phyloP scores from a whole-genome alignment of 441 rosid species.

The Erodium chrysanthum region DNA sequence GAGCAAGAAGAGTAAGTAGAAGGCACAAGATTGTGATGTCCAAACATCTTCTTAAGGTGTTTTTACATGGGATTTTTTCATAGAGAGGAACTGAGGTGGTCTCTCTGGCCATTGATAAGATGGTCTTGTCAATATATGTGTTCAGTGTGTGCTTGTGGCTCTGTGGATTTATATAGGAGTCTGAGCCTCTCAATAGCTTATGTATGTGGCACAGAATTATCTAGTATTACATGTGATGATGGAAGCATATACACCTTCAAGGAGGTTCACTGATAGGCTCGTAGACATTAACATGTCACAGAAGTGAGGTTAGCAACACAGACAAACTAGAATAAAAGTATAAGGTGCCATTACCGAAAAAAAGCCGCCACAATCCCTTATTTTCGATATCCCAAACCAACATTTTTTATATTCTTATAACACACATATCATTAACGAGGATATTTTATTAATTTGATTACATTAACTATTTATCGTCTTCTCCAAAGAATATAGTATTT shows the following conservation, averaged over 20 bases:
- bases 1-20: conserved; percentile 33
- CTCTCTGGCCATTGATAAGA: conserved; percentile 16
- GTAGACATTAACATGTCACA: background rate
- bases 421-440: background rate
- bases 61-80: conserved; percentile 23
- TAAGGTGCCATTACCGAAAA: background rate
- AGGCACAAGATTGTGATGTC: conserved; percentile 36
- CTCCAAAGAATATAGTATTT: background rate
- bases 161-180: background rate
- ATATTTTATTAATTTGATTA: no score
- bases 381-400: background rate
- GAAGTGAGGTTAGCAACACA: background rate
- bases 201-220: background rate
- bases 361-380: background rate
- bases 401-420: background rate
- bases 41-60: conserved; percentile 28
- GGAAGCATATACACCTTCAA: background rate
- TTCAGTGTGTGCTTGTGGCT: background rate
- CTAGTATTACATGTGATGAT: background rate
- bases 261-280: background rate
- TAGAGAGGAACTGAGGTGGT: conserved; percentile 25
- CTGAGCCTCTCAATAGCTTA: background rate
- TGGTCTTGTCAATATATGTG: background rate
- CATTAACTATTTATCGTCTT: background rate
- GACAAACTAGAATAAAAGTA: background rate